These are phyloP conservation scores for Agrocybe pediades DNA, from an alignment of 768 basidiomycete species.

Conservation along the genomic window DNA sequence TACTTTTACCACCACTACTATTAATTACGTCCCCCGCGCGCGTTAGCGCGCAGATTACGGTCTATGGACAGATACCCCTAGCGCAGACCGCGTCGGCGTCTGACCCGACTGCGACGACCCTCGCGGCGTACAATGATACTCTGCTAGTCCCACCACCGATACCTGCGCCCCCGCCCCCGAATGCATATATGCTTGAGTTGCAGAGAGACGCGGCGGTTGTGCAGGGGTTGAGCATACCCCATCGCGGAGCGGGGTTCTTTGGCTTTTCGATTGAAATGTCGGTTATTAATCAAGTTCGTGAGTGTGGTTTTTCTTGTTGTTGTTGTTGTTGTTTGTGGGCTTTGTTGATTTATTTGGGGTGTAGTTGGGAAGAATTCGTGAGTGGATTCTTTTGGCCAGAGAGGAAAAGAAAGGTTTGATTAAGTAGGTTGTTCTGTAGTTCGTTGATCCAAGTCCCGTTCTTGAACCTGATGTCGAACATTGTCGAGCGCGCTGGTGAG, in stretches of 20 bases:
- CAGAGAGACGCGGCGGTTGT: too few species aligned
- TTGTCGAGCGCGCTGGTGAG: slow-evolving; percentile 60
- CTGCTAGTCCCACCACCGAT: not conserved
- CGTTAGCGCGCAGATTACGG: not conserved
- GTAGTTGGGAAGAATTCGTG: slow-evolving; percentile 53
- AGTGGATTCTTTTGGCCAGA: slow-evolving; percentile 6
- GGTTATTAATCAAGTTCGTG: slow-evolving; percentile 49
- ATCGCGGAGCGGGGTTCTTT: not conserved
- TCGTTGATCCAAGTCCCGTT: slow-evolving; percentile 59
- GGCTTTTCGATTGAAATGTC: slow-evolving; percentile 21
- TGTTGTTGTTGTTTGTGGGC: not conserved
- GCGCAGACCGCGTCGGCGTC: not conserved
- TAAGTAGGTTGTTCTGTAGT: slow-evolving; percentile 22
- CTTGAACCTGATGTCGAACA: slow-evolving; percentile 75
- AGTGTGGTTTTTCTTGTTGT: slow-evolving; percentile 21
- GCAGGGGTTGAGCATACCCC: too few species aligned
- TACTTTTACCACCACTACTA: not conserved
- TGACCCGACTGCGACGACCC: not conserved
- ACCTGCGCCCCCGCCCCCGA: not conserved
- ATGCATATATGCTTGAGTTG: too few species aligned
- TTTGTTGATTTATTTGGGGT: not conserved
- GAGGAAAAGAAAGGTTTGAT: slow-evolving; percentile 21
- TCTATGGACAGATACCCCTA: not conserved
- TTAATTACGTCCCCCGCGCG: not conserved
- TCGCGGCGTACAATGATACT: not conserved